phyloP scores from a whole-genome alignment of 129 eudicot species.

The Rutidosis leptorrhynchoides region DNA sequence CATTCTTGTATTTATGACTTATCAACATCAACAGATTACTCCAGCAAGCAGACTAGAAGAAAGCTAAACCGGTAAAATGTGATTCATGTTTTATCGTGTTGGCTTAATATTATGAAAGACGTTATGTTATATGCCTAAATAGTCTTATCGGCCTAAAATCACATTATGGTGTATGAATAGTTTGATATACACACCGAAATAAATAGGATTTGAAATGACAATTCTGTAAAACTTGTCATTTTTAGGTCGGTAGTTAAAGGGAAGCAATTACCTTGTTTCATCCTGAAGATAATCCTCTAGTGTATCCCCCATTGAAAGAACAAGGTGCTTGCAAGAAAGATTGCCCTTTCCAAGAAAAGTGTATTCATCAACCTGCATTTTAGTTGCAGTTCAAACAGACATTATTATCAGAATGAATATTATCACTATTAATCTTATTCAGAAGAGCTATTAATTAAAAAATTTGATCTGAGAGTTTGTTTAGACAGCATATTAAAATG shows the following conservation, averaged over 20 bases:
- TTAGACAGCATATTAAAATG: background rate
- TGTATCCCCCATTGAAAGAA: constrained; percentile 71
- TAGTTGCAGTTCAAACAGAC: background rate
- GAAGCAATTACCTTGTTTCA: constrained; percentile 51
- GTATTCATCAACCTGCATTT: constrained; percentile 84
- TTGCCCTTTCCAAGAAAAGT: constrained; percentile 88
- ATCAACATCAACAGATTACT: background rate
- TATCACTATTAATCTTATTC: background rate
- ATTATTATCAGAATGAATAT: constrained; percentile 6
- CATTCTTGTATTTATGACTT: background rate
- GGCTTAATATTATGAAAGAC: background rate
- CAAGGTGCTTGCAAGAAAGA: constrained; percentile 82
- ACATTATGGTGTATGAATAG: background rate
- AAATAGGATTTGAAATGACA: background rate
- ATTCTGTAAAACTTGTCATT: background rate
- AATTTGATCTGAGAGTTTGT: background rate
- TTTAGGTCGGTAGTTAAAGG: background rate
- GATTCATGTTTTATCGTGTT: background rate
- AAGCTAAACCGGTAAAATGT: background rate
- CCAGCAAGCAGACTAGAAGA: background rate
- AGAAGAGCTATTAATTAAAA: background rate
- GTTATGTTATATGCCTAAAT: background rate
- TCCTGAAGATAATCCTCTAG: constrained; percentile 62
- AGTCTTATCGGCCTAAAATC: background rate
- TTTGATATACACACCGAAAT: background rate